Evolutionary conservation across 345 rosid species (phyloP).

Genomic region (Acer yangbiense): DNA sequence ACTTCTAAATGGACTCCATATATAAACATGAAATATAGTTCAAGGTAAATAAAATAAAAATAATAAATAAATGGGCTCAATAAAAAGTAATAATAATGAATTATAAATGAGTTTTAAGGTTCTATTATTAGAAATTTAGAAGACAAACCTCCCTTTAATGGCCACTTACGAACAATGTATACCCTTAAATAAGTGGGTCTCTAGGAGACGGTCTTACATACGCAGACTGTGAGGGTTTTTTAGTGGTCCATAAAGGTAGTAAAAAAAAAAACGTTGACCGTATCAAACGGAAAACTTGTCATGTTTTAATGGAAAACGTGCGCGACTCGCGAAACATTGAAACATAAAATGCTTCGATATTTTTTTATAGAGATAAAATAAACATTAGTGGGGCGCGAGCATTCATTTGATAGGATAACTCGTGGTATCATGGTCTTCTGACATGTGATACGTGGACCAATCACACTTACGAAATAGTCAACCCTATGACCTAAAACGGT

Average conservation of each 20-base stretch:
- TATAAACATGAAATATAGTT: too few relatives aligned
- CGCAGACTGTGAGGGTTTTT: background rate
- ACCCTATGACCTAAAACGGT: background rate
- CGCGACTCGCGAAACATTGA: background rate
- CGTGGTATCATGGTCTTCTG: background rate
- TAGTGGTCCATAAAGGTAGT: background rate
- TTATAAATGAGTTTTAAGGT: too few relatives aligned
- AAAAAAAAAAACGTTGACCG: slow-evolving; percentile 27
- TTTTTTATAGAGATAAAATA: background rate
- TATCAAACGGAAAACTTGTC: slow-evolving; percentile 13
- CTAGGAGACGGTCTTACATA: too few relatives aligned
- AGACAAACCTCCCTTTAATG: too few relatives aligned
- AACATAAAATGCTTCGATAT: background rate
- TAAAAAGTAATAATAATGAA: too few relatives aligned
- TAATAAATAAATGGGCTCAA: too few relatives aligned
- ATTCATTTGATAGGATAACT: background rate
- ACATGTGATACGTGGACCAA: slow-evolving; percentile 16
- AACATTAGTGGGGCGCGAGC: background rate
- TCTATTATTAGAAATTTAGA: too few relatives aligned
- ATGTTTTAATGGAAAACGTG: slow-evolving; percentile 12
- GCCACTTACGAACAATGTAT: too few relatives aligned
- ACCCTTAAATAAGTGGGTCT: too few relatives aligned
- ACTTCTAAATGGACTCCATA: too few relatives aligned
- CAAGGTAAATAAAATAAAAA: too few relatives aligned
- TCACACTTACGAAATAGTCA: background rate